Conservation (phyloP, 192 early-diverging fungal genomes). For the Chytriomyces hyalinus region DNA sequence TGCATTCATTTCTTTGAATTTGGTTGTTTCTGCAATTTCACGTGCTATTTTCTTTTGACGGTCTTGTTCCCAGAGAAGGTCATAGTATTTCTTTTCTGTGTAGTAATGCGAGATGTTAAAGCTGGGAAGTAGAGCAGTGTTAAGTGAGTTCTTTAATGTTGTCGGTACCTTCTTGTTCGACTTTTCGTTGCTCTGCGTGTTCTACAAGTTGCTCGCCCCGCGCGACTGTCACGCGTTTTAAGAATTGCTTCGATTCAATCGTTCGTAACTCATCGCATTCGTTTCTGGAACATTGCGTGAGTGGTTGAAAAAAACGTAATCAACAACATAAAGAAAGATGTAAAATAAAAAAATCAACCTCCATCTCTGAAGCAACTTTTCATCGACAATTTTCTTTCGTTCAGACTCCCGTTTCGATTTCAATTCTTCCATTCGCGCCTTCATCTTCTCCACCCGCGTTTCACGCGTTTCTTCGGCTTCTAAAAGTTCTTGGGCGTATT, state of each 20-base stretch:
- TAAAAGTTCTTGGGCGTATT: constrained; percentile 39
- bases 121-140: background rate
- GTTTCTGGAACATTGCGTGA: constrained; percentile 32
- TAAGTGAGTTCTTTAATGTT: background rate
- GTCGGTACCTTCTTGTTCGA: constrained; percentile 34
- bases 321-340: background rate
- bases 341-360: constrained; percentile 42
- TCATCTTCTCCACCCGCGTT: constrained; percentile 49
- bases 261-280: constrained; percentile 58
- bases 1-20: constrained; percentile 41
- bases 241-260: constrained; percentile 50
- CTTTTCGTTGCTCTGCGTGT: constrained; percentile 30
- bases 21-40: constrained; percentile 46
- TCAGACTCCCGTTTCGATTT: constrained; percentile 51
- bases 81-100: constrained; percentile 57
- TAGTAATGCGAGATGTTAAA: background rate
- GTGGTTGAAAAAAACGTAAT: background rate
- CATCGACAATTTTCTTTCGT: constrained; percentile 52
- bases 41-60: constrained; percentile 54
- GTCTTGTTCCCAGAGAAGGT: constrained; percentile 59
- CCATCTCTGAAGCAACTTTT: constrained; percentile 56
- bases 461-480: constrained; percentile 46
- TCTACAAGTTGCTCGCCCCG: constrained; percentile 54
- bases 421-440: constrained; percentile 47
- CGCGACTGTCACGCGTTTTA: constrained; percentile 43